Base-by-base conservation (phyloP, 192 early-diverging fungal species). In the Haplosporangium gracile region DNA sequence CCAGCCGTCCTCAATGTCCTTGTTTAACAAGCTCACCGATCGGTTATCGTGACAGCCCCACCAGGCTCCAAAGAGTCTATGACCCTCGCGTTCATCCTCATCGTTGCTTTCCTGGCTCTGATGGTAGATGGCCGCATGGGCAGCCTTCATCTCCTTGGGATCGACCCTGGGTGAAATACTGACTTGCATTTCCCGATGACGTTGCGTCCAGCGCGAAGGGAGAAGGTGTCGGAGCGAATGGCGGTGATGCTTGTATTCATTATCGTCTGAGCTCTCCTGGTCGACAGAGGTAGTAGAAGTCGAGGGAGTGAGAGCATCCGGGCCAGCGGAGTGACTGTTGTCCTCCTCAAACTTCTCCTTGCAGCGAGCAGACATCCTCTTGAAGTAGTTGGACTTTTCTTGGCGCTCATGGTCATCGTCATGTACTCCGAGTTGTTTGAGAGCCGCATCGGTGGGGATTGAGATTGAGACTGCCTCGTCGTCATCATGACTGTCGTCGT, bases 281-380 rank as follows among this genome's bases (percentile, higher is more conserved):
- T 57, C 71, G 60, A 65, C 60, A 29, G 60, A 65, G 13, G 60
- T 65, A 13, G 26, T 32, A 65, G 60, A 65, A 65, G 10, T 29
- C 11, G 60, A 65, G 13, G 60, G 11, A 65, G 60, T 65, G 60
- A 65, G 60, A 32, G 60, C 29, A 32, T 29, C 60, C 60, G 60
- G 32, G 26, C 60, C 60, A 32, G 60, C 60, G 13, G 29, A 4
- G 60, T 32, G 60, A 34, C 69, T 51, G 38, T 32, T 51, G 63
- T 83, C 82, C 8, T 78, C 70, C 5, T 83, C 82, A 78, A 83
- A 83, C 68, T 78, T 78, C 71, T 83, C 76, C n/a, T 83, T 72
- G 68, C 76, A 78, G 5, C 76, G 76, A 29, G 26, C 75, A 39
- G 82, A 71, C 82, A 83, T 83, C 40, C 77, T n/a, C 13, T 78